Base-by-base conservation (phyloP, 805 yeast genomes). In the Brettanomyces custersianus region DNA sequence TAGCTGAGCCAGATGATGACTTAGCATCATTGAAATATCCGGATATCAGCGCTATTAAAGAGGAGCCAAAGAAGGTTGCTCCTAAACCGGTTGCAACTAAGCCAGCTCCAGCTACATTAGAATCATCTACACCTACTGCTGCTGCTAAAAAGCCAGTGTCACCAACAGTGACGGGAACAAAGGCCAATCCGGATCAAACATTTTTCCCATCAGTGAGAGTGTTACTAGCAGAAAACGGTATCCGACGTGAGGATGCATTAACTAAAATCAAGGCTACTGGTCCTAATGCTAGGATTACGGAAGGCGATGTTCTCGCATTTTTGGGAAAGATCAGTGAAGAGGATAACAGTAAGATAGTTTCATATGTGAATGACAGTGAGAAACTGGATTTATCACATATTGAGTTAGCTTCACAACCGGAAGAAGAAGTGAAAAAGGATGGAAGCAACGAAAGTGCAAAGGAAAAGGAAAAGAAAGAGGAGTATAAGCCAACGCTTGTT, bases 1-100 rank as follows among this genome's bases (percentile, higher is more conserved):
- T 84, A 39, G 96, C 96, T 10, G 97, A 88, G 47, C 78, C 75
- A 1, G 94, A 76, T 24, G 98, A 92, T 53, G 94, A 88, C 52
- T 54, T 90, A 42, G 52, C 73, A 8, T 59, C 73, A 12, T 62
- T 87, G 43, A 77, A 73, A 45, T 55, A 68, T 40, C 94, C 95
- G 12, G 55, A 58, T 19, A 51, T 67, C 35, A 63, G 58, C 27
- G 49, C 22, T 20, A 13, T n/a, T 9, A 29, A 11, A 5, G 45
- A 48, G 29, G 39, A 54, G 23, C 23, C 34, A 24, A 44, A 41
- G 29, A 40, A 42, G 34, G 38, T 44, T 19, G 31, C 49, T 33
- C 34, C 44, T 19, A 39, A 38, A 24, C 39, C 46, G 30, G 43
- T 52, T 10, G 38, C 52, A 20, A 36, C 47, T 29, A 42, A 52